Evolutionary conservation across 2,329 filamentous ascomycete genomes (phyloP).

Genomic region (Aurifilum marmelostoma): DNA sequence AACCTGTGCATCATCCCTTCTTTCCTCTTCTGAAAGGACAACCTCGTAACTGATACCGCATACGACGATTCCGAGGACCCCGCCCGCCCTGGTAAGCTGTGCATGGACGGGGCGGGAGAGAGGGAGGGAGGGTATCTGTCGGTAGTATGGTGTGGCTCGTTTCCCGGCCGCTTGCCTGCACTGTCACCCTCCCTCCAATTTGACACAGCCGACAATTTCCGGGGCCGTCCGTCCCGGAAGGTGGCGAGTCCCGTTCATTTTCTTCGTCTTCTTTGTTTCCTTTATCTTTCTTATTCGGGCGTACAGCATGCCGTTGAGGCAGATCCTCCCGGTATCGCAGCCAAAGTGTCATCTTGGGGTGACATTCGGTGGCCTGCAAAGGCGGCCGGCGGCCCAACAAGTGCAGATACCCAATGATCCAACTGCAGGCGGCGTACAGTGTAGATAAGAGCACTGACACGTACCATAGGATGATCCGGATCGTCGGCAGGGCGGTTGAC

Average conservation of each 20-base stretch:
- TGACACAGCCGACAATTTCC: neutral
- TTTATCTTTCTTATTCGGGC: too few relatives aligned
- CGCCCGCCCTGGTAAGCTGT: too few relatives aligned
- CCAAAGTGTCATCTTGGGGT: neutral
- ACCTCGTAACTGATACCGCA: too few relatives aligned
- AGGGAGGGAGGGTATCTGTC: too few relatives aligned
- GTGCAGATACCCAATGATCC: neutral
- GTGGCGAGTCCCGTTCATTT: neutral
- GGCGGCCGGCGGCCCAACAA: neutral
- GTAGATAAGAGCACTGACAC: neutral
- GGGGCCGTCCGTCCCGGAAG: neutral
- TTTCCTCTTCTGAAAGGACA: too few relatives aligned
- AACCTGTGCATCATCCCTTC: too few relatives aligned
- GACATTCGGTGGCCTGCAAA: neutral
- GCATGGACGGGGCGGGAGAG: too few relatives aligned
- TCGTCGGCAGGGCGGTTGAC: neutral
- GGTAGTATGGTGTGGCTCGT: neutral
- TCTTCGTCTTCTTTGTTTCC: neutral
- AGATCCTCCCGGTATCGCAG: neutral
- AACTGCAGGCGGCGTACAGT: neutral
- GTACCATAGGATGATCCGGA: neutral
- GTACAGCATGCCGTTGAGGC: neutral
- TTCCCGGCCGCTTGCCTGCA: neutral
- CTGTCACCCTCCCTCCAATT: neutral
- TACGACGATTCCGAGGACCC: too few relatives aligned